These are phyloP conservation scores for Staphylotrichum tortipilum DNA, from an alignment of 495 filamentous ascomycete species.

Conservation along the genomic window DNA sequence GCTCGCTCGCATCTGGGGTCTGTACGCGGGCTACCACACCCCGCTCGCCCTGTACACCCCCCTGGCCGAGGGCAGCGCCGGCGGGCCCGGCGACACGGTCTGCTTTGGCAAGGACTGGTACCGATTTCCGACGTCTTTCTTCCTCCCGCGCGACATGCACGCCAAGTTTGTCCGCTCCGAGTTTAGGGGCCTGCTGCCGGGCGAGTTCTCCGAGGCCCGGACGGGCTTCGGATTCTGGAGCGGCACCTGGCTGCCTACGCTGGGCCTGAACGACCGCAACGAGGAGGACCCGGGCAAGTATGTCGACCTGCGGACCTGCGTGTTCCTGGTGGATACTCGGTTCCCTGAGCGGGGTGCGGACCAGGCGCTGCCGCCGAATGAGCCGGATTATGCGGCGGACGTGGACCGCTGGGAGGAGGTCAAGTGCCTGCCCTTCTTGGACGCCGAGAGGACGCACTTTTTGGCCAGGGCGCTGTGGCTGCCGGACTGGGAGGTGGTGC, in stretches of 20 bases:
- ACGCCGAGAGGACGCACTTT: slow-evolving; percentile 62
- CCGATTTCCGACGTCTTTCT: slow-evolving; percentile 89
- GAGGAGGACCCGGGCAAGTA: slow-evolving; percentile 83
- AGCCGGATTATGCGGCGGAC: slow-evolving; percentile 69
- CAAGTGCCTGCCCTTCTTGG: slow-evolving; percentile 68
- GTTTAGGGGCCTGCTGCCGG: slow-evolving; percentile 83
- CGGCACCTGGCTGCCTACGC: slow-evolving; percentile 70
- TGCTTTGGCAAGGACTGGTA: slow-evolving; percentile 99
- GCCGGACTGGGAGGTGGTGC: slow-evolving; percentile 63
- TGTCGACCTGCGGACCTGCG: slow-evolving; percentile 63
- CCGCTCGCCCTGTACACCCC: slow-evolving; percentile 66
- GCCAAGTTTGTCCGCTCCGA: slow-evolving; percentile 85
- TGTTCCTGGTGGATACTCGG: slow-evolving; percentile 80
- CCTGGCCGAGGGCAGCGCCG: slow-evolving; percentile 33
- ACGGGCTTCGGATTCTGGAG: slow-evolving; percentile 54
- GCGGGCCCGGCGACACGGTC: slow-evolving; percentile 54
- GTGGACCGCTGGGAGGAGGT: slow-evolving; percentile 62
- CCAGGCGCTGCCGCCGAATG: slow-evolving; percentile 41
- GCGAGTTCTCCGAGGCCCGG: slow-evolving; percentile 71
- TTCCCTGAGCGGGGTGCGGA: slow-evolving; percentile 45
- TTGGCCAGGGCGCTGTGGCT: slow-evolving; percentile 79
- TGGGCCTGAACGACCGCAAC: slow-evolving; percentile 91
- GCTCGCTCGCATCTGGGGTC: slow-evolving; percentile 66
- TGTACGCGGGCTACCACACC: slow-evolving; percentile 75
- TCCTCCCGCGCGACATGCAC: slow-evolving; percentile 67